A percentile compares a stretch with the other conserved stretches of the same genome.
Conservation (phyloP, 2,329 filamentous ascomycete genomes). For the Trichothecium sympodiale region DNA sequence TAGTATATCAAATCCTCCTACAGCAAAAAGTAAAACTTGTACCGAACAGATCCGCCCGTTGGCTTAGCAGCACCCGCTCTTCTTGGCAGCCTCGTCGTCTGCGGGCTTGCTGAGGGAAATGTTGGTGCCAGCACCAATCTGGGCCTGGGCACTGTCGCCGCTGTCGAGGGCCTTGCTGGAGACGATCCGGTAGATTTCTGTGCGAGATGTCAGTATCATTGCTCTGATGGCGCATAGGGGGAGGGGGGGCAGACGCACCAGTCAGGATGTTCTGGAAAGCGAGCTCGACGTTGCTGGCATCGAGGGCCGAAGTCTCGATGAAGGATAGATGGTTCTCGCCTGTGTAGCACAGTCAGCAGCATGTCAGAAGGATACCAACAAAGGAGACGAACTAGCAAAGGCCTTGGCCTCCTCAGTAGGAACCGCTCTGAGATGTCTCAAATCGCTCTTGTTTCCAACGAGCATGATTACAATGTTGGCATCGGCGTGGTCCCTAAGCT, state of each 20-base stretch:
- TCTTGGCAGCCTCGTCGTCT: constrained; percentile 64
- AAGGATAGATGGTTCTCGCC: constrained; percentile 98
- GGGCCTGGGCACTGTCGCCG: constrained; percentile 69
- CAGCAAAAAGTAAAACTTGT: constrained; percentile 9
- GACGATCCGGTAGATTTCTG: constrained; percentile 99
- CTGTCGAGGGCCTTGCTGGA: constrained; percentile 94
- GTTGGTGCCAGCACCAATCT: constrained; percentile 68
- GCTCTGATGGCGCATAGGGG: constrained; percentile 1
- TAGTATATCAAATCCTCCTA: constrained; percentile 1
- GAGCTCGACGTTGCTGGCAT: constrained; percentile 97
- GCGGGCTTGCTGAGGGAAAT: constrained; percentile 81
- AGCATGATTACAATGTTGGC: constrained; percentile 99
- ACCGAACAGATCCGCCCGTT: constrained; percentile 8
- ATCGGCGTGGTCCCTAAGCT: constrained; percentile 94
- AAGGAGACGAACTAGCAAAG: constrained; percentile 67
- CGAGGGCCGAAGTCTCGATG: constrained; percentile 93
- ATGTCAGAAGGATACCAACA: constrained; percentile 6
- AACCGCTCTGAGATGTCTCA: constrained; percentile 93
- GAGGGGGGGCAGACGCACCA: constrained; percentile 44
- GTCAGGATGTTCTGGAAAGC: constrained; percentile 99
- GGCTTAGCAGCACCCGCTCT: constrained; percentile 68
- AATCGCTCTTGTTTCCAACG: constrained; percentile 99
- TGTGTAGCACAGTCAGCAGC: constrained; percentile 22
- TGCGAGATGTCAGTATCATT: constrained; percentile 6
- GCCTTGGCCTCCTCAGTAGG: constrained; percentile 96